These are phyloP conservation scores for Botrytis squamosa DNA, from an alignment of 2,329 filamentous ascomycete species.

Conservation along the genomic window DNA sequence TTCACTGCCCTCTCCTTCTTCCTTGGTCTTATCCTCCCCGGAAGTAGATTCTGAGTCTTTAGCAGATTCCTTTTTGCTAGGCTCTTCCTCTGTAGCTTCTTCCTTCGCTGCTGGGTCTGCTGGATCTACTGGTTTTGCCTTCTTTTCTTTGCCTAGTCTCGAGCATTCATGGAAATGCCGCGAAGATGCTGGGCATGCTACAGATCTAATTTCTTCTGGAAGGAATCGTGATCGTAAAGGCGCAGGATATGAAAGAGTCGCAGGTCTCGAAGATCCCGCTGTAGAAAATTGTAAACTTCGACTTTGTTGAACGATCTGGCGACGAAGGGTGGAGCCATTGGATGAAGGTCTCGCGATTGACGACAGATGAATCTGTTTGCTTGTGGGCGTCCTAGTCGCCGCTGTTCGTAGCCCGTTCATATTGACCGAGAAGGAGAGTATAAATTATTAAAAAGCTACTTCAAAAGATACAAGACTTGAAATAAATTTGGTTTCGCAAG, in stretches of 20 bases:
- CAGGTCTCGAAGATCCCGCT: constrained; percentile 38
- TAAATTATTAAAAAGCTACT: constrained; percentile 14
- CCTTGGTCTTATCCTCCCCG: constrained; percentile 34
- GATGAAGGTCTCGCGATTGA: constrained; percentile 38
- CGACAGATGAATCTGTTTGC: constrained; percentile 32
- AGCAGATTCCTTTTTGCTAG: constrained; percentile 28
- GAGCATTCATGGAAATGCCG: constrained; percentile 33
- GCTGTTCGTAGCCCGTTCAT: constrained; percentile 38
- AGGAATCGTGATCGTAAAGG: constrained; percentile 42
- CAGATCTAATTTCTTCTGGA: constrained; percentile 36
- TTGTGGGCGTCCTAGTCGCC: constrained; percentile 32
- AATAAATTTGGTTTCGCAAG: constrained; percentile 27
- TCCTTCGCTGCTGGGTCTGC: constrained; percentile 23
- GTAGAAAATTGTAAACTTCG: constrained; percentile 34
- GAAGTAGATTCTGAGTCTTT: constrained; percentile 29
- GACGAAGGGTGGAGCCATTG: constrained; percentile 37
- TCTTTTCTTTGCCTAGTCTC: constrained; percentile 34
- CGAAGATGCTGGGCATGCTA: constrained; percentile 18
- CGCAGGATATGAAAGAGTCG: constrained; percentile 43
- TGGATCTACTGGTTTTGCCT: constrained; percentile 24
- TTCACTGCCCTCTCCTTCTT: constrained; percentile 32
- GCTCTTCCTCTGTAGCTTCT: constrained; percentile 19
- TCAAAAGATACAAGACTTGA: constrained; percentile 19
- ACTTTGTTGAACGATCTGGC: constrained; percentile 40
- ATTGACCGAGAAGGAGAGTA: constrained; percentile 23